Base-by-base conservation (phyloP, 202 grass and related monocot species). In the Eragrostis tef region DNA sequence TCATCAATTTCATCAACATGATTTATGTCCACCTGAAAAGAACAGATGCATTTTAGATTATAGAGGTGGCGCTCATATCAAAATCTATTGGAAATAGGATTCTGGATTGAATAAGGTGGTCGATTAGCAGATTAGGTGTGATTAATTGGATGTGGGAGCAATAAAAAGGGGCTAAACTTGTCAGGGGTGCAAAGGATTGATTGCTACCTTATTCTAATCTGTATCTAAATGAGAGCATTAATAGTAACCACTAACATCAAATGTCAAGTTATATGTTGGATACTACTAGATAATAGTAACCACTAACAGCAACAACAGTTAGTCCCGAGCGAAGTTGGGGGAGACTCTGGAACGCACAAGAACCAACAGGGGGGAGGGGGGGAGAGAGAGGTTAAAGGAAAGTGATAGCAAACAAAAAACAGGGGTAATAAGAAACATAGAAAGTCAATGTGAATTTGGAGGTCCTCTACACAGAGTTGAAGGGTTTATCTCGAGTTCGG, bases 1-100 rank as follows among this genome's bases (percentile, higher is more conserved):
- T 97, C 94, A 84, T 91, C 90, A 81, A 94, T 94, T 88, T 97
- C 92, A 82, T 84, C 89, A 51, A 89, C 92, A 86, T 97, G 92
- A 89, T 97, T 97, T 78, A 97, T 78, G 79, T 97, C 94, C 54
- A 97, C 94, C 94, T 97, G 75, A 84, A 79, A 83, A 57, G 61
- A 58, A 75, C 58, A 64, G n/a, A 84, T n/a, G 49, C 31, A 31
- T 31, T 31, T 31, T 34, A 63, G 25, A 63, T 34, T 63, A 5
- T 34, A 31, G 3, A 63, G 60, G 12, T 34, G 12, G 16, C 26
- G 14, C 1, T 1, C 13, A 34, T 63, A 31, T 31, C 13, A 63
- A 63, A 63, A 63, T 29, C 60, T 63, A 34, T 34, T 16, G 26
- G 14, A 63, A 63, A 63, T 12, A 31, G 5, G 60, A 63, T 13